Evolutionary conservation across 768 basidiomycete species (phyloP), one percentile per base, ranked within the genome.

Genomic region (Hydnum rufescens): DNA sequence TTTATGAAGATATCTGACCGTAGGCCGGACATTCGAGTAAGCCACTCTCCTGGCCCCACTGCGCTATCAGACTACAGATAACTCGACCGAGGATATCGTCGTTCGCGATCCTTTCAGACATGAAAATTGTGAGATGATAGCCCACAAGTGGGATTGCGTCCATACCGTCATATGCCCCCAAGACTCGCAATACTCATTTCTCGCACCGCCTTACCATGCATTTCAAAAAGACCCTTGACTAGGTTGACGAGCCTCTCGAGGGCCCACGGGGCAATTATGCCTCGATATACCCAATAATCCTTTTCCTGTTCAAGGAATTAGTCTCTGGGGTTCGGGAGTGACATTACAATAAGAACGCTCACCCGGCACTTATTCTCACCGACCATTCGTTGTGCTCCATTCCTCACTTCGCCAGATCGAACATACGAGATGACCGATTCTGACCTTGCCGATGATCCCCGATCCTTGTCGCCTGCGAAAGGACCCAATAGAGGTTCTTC

Each of bases 301-400:
- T 16, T 52, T 53, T n/a, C 13, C 8, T 13, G 25, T 13, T 5
- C 26, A 6, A 46, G 3, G 25, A n/a, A 44, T 43, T 54, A n/a
- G 54, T 26, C 22, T 1, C 13, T 31, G 36, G 34, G n/a, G n/a
- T n/a, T n/a, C n/a, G n/a, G n/a, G n/a, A n/a, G n/a, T n/a, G n/a
- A n/a, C n/a, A n/a, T n/a, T 8, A 8, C 57, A 71, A 71, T 3
- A 76, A 78, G 56, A 32, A 28, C 22, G 51, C 74, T 58, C 63
- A 85, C 83, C 83, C 83, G 50, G 83, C 79, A 56, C 70, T 67
- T 16, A 86, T 60, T 32, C 83, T 72, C 22, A 78, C 74, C 42
- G 68, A 70, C 52, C 82, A 70, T 56, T 80, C 72, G 34, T 8
- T 8, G 34, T 39, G 34, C 34, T 8, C 34, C 34, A 39, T 8